Evolutionary conservation across 2,329 filamentous ascomycete genomes (phyloP), one percentile per base, ranked within the genome.

Genomic region (Penicillium sp.): DNA sequence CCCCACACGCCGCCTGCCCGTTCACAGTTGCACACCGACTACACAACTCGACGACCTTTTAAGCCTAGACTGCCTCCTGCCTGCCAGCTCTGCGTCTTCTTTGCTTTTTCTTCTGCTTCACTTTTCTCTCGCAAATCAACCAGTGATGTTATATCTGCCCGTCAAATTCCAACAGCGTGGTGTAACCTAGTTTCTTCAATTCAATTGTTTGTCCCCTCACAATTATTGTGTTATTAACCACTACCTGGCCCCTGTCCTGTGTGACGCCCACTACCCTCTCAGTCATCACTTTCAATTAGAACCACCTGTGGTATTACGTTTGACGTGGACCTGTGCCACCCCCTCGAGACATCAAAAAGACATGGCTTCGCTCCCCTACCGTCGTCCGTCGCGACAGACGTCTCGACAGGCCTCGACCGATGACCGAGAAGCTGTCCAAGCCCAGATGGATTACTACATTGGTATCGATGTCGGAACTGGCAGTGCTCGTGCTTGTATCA

Each of bases 391-490:
- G 47, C 64, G 63, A 8, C 66, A 71, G 61, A 59, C 60, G 49
- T 72, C 71, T 45, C 65, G 71, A 30, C 71, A 75, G 61, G 70
- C 70, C 26, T 72, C 74, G 1, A 69, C 64, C 51, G 75, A 77
- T 65, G 76, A 79, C 50, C 79, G 81, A 62, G 82, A 85, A 65
- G 81, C 84, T 64, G 74, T 85, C 52, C 77, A 77, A 57, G 75
- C 81, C 42, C 79, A 82, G 59, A 71, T 79, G 62, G 80, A 84
- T 65, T 82, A 86, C 67, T 86, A 83, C 70, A 85, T 97, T 68
- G 93, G 93, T 60, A 90, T 99, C 65, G 94, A 99, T 77, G 93
- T 99, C 51, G 94, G 94, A 52, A 99, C 94, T 20, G 94, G 94
- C 56, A 96, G 91, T 71, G 94, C 93, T 40, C 85, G 94, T 70